Evolutionary conservation across 495 filamentous ascomycete genomes (phyloP), one percentile per base, ranked within the genome.

Genomic region (Xylaria palmicola): DNA sequence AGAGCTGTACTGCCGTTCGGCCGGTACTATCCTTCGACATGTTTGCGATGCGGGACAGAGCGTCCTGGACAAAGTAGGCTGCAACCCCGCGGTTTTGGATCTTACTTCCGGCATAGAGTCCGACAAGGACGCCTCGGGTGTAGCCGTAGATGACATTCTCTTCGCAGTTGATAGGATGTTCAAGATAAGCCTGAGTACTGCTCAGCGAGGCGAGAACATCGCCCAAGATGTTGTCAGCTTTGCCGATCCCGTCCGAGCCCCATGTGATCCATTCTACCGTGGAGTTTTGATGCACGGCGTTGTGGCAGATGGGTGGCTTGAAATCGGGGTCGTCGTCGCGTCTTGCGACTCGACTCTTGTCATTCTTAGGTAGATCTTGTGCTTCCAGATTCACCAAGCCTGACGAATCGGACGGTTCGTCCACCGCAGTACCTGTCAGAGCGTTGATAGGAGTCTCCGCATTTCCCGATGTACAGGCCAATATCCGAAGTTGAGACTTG

Each of bases 121-220:
- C 40, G n/a, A 44, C 40, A 20, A 44, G 9, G n/a, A n/a, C n/a
- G 40, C 40, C 40, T 9, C 40, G 40, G 7, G 40, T 44, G 40
- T 44, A 44, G 40, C 40, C 40, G n/a, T 44, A 44, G n/a, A 44
- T 44, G 40, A 44, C n/a, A n/a, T n/a, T 44, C 40, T 44, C 40
- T n/a, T 44, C 40, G n/a, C 40, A 44, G 40, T 44, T 44, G 9
- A 44, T 3, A 17, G 40, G 9, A 22, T 44, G 9, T n/a, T 44
- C n/a, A n/a, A 44, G 40, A 44, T 15, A 44, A 17, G 40, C n/a
- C 40, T 44, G 40, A n/a, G 40, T 44, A 44, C 9, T 15, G n/a
- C 40, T 9, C 9, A 44, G 40, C 40, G 40, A 44, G 19, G 40
- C 20, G 40, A 44, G 9, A 6, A 44, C n/a, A 22, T 44, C 40